Base-by-base conservation (phyloP, 257 asterid genomes). In the Forsythia viridissima region DNA sequence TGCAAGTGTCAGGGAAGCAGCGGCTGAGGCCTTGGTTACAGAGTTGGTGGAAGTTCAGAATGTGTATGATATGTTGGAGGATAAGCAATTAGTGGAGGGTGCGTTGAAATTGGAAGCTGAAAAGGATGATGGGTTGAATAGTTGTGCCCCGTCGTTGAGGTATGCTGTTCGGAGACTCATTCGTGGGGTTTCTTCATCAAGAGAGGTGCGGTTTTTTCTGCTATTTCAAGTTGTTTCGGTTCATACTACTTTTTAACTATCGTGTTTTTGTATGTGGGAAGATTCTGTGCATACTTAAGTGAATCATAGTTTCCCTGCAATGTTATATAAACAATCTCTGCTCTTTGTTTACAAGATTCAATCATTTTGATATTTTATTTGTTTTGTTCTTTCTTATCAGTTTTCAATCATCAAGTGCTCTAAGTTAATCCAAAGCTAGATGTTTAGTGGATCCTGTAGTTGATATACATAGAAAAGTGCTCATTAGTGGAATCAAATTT, bases 121-220 rank as follows among this genome's bases (percentile, higher is more conserved):
- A 76, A 93, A 93, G 86, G 96, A 87, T 74, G 99, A 96, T 84
- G 99, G 98, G 44, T 86, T 96, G 92, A 84, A 93, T 85, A 86
- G 88, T 76, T 92, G 96, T 82, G 99, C 99, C 36, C 97, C 98
- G 6, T 90, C 97, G n/a, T 61, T 96, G 87, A 88, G 99, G 84
- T 93, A 96, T 86, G 98, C 98, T 5, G 88, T 96, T 78, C 88
- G 98, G 83, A 96, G 99, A 90, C 97, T 96, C 59, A 85, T 96
- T 82, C 97, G 97, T 2, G 98, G 99, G 2, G 94, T 96, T 76
- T 93, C 97, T 75, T 96, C 99, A 4, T 91, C 99, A 1, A 92
- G 97, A 87, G 98, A 96, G 99, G 98, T 93, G 73, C 18, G 77
- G 0, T 46, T 81, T n/a, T 30, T 65, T 71, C 9, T 78, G 16